Evolutionary conservation across 2,329 filamentous ascomycete genomes (phyloP).

Genomic region (Chalara sp.): DNA sequence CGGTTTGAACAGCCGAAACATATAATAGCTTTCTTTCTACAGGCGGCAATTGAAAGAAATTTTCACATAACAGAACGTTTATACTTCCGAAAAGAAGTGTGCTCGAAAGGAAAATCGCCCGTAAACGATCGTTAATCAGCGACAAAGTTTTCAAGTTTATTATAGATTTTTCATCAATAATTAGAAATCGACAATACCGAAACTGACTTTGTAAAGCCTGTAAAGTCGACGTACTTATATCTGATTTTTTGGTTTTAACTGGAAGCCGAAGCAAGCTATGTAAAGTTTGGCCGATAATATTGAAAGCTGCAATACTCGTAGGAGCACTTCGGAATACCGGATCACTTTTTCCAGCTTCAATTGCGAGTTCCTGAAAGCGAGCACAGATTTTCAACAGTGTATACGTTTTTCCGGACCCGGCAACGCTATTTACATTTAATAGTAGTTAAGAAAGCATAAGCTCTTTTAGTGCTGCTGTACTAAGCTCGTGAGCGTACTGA

Average conservation of each 20-base stretch:
- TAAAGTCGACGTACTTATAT: not conserved
- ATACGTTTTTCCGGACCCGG: not conserved
- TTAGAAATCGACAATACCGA: not conserved
- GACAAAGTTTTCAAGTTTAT: not conserved
- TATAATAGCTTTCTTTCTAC: conserved; percentile 2
- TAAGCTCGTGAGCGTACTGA: not conserved
- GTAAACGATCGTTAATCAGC: not conserved
- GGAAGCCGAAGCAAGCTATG: not conserved
- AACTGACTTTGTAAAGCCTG: not conserved
- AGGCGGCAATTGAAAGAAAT: conserved; percentile 10
- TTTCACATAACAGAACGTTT: conserved; percentile 5
- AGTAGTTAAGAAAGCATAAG: not conserved
- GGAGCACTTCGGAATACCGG: not conserved
- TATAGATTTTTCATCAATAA: not conserved
- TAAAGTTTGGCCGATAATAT: not conserved
- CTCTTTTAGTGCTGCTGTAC: not conserved
- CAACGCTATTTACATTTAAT: not conserved
- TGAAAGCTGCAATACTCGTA: not conserved
- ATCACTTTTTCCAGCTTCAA: not conserved
- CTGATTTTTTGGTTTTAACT: not conserved
- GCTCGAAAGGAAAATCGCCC: not conserved
- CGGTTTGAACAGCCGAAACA: not conserved
- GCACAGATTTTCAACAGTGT: not conserved
- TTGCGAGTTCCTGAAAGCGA: not conserved
- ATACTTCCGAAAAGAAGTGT: conserved; percentile 11